A percentile compares a stretch with the other conserved stretches of the same genome.
These are phyloP conservation scores for Fraxinus greggii DNA, from an alignment of 305 asterid species.

Conservation along the genomic window DNA sequence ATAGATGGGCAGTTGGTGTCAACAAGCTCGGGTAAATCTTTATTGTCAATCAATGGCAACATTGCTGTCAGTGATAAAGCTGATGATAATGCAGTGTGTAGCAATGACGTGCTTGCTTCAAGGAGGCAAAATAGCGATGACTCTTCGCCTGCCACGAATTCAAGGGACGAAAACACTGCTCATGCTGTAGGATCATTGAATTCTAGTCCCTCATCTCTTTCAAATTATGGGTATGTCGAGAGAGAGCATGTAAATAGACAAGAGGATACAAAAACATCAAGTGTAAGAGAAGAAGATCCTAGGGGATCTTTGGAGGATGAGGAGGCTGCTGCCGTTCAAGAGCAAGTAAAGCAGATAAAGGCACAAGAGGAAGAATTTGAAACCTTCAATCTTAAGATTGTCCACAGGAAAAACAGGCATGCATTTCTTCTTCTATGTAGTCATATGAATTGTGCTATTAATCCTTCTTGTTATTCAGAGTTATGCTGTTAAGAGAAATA, in stretches of 20 bases:
- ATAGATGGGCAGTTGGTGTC: slow-evolving; percentile 66
- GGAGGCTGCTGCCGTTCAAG: slow-evolving; percentile 94
- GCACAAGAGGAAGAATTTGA: slow-evolving; percentile 98
- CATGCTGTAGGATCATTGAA: slow-evolving; percentile 59
- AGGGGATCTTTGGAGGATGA: slow-evolving; percentile 75
- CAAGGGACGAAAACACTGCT: slow-evolving; percentile 55
- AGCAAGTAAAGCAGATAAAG: slow-evolving; percentile 94
- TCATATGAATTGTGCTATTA: slow-evolving; percentile 16
- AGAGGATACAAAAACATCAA: slow-evolving; percentile 39
- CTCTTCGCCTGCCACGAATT: slow-evolving; percentile 66
- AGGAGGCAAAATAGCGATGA: slow-evolving; percentile 72
- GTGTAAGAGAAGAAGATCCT: slow-evolving; percentile 64
- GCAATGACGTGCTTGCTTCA: slow-evolving; percentile 62
- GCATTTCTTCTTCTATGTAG: slow-evolving; percentile 17
- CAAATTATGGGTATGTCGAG: slow-evolving; percentile 67
- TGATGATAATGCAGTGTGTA: slow-evolving; percentile 44
- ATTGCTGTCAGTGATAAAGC: slow-evolving; percentile 49
- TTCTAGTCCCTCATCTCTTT: slow-evolving; percentile 81
- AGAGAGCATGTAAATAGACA: slow-evolving; percentile 54
- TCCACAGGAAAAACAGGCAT: slow-evolving; percentile 96
- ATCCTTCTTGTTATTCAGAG: slow-evolving; percentile 13
- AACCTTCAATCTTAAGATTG: slow-evolving; percentile 84
- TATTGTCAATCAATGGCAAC: slow-evolving; percentile 63
- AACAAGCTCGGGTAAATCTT: slow-evolving; percentile 47
- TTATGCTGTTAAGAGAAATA: background rate